Conservation (phyloP, 108 stramenopile species). For the Fistulifera solaris region DNA sequence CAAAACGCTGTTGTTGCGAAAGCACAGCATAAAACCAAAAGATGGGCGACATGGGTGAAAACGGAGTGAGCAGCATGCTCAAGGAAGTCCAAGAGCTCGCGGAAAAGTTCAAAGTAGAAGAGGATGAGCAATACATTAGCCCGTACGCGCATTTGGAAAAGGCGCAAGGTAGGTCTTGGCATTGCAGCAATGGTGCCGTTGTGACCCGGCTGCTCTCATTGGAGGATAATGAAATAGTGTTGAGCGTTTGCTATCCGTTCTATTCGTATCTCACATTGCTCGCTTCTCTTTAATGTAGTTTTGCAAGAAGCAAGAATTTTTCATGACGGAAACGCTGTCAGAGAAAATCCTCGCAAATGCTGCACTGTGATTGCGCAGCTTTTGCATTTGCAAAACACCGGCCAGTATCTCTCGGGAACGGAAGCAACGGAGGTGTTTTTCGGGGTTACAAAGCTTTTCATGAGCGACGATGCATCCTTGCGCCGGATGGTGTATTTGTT, state of each 20-base stretch:
- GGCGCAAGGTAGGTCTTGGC: conserved; percentile 24
- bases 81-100: conserved; percentile 74
- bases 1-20: too few relatives aligned
- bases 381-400: conserved; percentile 81
- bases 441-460: conserved; percentile 99
- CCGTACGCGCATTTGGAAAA: conserved; percentile 97
- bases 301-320: conserved; percentile 97
- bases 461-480: conserved; percentile 85
- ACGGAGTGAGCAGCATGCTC: conserved; percentile 57
- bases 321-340: conserved; percentile 92
- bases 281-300: conserved; percentile 32
- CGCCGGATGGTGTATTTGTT: conserved; percentile 94
- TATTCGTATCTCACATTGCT: too few relatives aligned
- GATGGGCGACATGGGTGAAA: too few relatives aligned
- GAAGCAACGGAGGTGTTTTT: conserved; percentile 98
- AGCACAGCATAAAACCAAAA: too few relatives aligned
- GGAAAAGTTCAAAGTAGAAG: conserved; percentile 87
- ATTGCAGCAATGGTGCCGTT: too few relatives aligned
- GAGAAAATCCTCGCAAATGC: conserved; percentile 93
- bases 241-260: too few relatives aligned
- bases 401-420: conserved; percentile 57
- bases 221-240: too few relatives aligned
- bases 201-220: too few relatives aligned
- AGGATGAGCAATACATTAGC: conserved; percentile 66
- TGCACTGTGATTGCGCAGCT: conserved; percentile 98